Evolutionary conservation across 768 basidiomycete species (phyloP).

Genomic region (Hygrophorus pudorinus): DNA sequence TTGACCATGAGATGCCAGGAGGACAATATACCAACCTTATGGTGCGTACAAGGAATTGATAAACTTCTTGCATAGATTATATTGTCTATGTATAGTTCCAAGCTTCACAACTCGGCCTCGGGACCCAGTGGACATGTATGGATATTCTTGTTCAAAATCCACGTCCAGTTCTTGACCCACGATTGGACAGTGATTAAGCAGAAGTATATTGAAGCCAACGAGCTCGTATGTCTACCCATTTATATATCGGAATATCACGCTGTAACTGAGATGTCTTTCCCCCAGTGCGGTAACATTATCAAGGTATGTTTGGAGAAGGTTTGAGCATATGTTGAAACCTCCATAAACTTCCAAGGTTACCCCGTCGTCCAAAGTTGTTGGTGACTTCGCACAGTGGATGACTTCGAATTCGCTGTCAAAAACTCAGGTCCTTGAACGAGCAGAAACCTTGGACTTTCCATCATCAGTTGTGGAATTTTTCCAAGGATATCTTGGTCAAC

Average conservation of each 20-base stretch:
- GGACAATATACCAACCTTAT: conserved; percentile 92
- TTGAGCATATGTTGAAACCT: conserved; percentile 2
- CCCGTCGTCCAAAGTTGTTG: conserved; percentile 97
- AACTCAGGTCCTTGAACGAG: conserved; percentile 76
- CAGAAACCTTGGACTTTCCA: conserved; percentile 92
- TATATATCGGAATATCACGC: conserved; percentile 4
- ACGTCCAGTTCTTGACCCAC: conserved; percentile 8
- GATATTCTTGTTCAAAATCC: conserved; percentile 4
- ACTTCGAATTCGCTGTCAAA: conserved; percentile 87
- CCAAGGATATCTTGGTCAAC: conserved; percentile 98
- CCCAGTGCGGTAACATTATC: conserved; percentile 91
- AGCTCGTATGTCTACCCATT: conserved; percentile 49
- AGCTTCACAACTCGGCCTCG: conserved; percentile 92
- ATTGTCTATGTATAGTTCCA: conserved; percentile 64
- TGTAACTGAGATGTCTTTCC: conserved; percentile 2
- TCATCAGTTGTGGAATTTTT: conserved; percentile 97
- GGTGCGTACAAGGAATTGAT: conserved; percentile 37
- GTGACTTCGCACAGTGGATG: conserved; percentile 99
- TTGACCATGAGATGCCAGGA: conserved; percentile 99
- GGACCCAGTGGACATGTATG: conserved; percentile 88
- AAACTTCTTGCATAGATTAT: conserved; percentile 10
- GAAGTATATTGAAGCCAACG: conserved; percentile 97
- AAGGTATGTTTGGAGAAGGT: conserved; percentile 38
- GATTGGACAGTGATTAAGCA: conserved; percentile 74
- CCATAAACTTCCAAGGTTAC: conserved; percentile 56